Evolutionary conservation across 139 green algal species (phyloP).

Genomic region (Astrephomene gubernaculifera): DNA sequence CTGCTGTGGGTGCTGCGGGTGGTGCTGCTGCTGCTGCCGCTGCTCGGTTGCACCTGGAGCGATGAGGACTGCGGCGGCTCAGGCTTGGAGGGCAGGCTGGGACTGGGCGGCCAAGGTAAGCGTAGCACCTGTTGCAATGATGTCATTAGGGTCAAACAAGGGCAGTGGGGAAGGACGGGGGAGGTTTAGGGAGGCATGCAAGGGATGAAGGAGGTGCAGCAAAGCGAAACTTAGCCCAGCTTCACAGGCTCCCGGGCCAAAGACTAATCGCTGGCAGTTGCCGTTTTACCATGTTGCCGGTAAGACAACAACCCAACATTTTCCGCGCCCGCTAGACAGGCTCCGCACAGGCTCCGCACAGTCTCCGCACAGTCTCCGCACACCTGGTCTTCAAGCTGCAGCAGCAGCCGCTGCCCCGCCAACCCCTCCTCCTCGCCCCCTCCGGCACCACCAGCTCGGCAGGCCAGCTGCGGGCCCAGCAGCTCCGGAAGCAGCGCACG

Average conservation of each 20-base stretch:
- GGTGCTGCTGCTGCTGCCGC: background rate
- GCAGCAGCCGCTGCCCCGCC: background rate
- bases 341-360: too few species aligned
- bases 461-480: background rate
- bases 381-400: conserved; percentile 23
- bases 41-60: background rate
- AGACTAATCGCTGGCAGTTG: too few species aligned
- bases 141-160: background rate
- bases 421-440: background rate
- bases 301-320: too few species aligned
- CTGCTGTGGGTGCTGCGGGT: background rate
- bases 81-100: background rate
- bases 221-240: too few species aligned
- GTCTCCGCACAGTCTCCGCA: too few species aligned
- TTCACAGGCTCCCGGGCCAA: too few species aligned
- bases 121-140: background rate
- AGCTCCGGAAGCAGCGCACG: background rate
- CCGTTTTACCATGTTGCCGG: too few species aligned
- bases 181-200: too few species aligned
- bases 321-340: too few species aligned
- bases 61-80: background rate
- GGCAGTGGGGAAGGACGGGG: background rate
- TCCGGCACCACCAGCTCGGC: too few species aligned
- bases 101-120: too few species aligned
- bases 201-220: too few species aligned